phyloP scores from a whole-genome alignment of 306 rosid species.

The Prunus armeniaca region DNA sequence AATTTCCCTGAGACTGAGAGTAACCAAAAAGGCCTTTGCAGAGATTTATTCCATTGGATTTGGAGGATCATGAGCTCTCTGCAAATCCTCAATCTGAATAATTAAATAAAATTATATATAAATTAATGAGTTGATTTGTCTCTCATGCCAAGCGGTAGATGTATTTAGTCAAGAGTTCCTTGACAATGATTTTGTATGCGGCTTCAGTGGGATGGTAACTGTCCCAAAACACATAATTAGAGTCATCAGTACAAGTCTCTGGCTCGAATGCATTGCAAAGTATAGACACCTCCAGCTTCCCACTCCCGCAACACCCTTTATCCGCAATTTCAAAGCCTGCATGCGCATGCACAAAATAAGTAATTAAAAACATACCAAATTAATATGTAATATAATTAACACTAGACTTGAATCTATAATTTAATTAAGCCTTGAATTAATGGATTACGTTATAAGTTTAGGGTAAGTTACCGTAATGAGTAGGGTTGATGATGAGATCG shows the following conservation, averaged over 20 bases:
- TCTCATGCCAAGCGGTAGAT: not conserved
- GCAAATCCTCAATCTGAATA: not conserved
- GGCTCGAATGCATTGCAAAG: constrained; percentile 5
- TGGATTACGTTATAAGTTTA: too few relatives aligned
- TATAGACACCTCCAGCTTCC: constrained; percentile 5
- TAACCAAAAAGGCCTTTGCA: too few relatives aligned
- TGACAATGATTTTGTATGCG: constrained; percentile 4
- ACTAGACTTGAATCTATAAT: too few relatives aligned
- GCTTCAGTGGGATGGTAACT: constrained; percentile 3
- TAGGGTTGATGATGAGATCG: constrained; percentile 47
- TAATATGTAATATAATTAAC: too few relatives aligned
- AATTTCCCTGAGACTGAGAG: too few relatives aligned
- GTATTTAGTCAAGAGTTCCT: not conserved
- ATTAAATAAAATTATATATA: too few relatives aligned
- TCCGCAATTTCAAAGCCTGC: constrained; percentile 8
- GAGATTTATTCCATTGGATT: too few relatives aligned
- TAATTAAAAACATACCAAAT: too few relatives aligned
- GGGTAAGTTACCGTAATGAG: constrained; percentile 33
- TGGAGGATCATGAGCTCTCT: not conserved
- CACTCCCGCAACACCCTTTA: constrained; percentile 25
- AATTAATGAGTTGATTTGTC: not conserved
- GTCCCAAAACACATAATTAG: constrained; percentile 19
- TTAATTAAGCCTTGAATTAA: too few relatives aligned
- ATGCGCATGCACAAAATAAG: not conserved
- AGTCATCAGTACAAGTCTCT: not conserved